Evolutionary conservation across 2,329 filamentous ascomycete genomes (phyloP), one percentile per base, ranked within the genome.

Genomic region (Neofusicoccum umdonicola): DNA sequence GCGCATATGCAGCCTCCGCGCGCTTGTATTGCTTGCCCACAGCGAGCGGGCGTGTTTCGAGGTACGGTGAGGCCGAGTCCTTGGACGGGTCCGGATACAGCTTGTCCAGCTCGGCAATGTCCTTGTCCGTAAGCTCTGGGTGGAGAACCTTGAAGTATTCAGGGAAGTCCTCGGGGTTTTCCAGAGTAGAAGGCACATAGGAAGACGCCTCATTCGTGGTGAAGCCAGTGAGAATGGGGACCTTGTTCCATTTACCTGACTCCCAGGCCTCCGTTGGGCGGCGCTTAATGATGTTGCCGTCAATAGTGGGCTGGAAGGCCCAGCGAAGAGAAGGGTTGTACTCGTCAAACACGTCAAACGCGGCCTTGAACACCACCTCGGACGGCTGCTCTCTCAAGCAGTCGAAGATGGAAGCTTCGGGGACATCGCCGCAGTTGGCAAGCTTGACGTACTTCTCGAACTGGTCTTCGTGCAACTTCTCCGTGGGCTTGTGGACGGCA

Each of bases 301-400:
- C 88, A 64, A 91, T 84, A 41, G 88, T 85, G 7, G 89, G 89
- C 69, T 91, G 89, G 77, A 90, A 92, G 0, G 90, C 81, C 81
- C 81, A 84, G 34, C 79, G 73, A 0, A 82, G 71, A 8, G 78
- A 81, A 0, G 80, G 77, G 41, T 82, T 82, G 66, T 81, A 83
- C 45, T 75, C 75, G 62, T 80, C 76, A 61, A 83, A 83, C 0
- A 83, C 74, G 2, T 69, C 71, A 9, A 73, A 77, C 47, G 81
- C 80, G 3, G 80, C 81, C 8, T 73, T 69, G 6, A 74, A 76
- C 12, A 83, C 71, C 0, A 64, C 68, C 0, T 73, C 67, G 8
- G 73, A 74, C 0, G 80, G 74, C 4, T 79, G 69, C 1, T 73
- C 70, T n/a, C 81, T 77, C 0, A 84, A 74, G 65, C 75, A 83